A percentile compares a stretch with the other conserved stretches of the same genome.
phyloP scores from a whole-genome alignment of 169 alveolate species.

The Amoebophrya sp. region DNA sequence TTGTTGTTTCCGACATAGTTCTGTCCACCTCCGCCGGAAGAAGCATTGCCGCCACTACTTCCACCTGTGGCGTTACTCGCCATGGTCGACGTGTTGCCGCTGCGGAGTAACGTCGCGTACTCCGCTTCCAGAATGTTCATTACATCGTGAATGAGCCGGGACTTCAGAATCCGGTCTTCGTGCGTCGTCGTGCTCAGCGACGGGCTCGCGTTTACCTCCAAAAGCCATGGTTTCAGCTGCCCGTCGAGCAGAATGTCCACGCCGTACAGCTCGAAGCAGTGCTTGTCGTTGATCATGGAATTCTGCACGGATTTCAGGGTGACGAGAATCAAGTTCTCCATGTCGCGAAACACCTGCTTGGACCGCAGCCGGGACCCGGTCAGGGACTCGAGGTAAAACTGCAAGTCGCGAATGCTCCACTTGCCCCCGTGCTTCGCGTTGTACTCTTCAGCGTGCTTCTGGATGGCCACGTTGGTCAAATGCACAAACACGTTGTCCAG shows the following conservation, averaged over 20 bases:
- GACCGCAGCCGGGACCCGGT: slow-evolving; percentile 29
- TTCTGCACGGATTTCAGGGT: slow-evolving; percentile 61
- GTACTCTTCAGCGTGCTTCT: slow-evolving; percentile 68
- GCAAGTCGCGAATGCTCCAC: slow-evolving; percentile 65
- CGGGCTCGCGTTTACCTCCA: slow-evolving; percentile 87
- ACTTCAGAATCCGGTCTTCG: slow-evolving; percentile 66
- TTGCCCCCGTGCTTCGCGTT: slow-evolving; percentile 67
- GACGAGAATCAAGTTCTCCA: slow-evolving; percentile 78
- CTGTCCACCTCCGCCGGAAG: too few species aligned
- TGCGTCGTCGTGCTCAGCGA: slow-evolving; percentile 68
- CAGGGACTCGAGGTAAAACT: slow-evolving; percentile 51
- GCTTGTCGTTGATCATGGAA: slow-evolving; percentile 72
- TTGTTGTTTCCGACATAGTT: too few species aligned
- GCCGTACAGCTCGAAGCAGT: slow-evolving; percentile 80
- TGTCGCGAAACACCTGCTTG: slow-evolving; percentile 60
- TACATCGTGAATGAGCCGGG: slow-evolving; percentile 67
- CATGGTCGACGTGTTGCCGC: not conserved
- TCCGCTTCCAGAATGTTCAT: slow-evolving; percentile 59
- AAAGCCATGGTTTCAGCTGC: slow-evolving; percentile 83
- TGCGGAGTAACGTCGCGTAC: not conserved
- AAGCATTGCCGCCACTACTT: too few species aligned
- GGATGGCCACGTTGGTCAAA: slow-evolving; percentile 78
- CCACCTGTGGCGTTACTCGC: too few species aligned
- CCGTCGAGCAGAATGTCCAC: slow-evolving; percentile 86
- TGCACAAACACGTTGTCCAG: slow-evolving; percentile 60